A percentile compares a stretch with the other conserved stretches of the same genome.
Conservation (phyloP, 2,329 filamentous ascomycete genomes). For the Nemania sp. region DNA sequence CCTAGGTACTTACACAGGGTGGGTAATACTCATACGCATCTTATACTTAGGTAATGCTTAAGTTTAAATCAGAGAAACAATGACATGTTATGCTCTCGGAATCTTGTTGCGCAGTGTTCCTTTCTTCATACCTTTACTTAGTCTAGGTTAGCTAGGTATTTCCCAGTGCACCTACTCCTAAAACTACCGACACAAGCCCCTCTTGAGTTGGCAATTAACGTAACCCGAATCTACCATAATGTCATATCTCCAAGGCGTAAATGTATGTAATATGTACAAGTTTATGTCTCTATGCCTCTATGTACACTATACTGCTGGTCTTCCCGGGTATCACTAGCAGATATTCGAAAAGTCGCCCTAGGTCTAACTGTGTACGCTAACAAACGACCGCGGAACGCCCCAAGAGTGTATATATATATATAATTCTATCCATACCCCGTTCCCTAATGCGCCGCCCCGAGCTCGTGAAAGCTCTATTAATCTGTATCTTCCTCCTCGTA, state of each 20-base stretch:
- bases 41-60: too few relatives aligned
- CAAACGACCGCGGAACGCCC: constrained; percentile 27
- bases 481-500: constrained; percentile 68
- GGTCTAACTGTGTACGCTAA: constrained; percentile 7
- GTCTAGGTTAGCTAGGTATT: background rate
- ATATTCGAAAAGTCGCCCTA: constrained; percentile 13
- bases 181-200: background rate
- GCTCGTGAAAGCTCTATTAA: background rate
- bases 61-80: too few relatives aligned
- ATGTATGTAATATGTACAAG: constrained; percentile 1
- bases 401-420: constrained; percentile 3
- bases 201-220: background rate
- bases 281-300: constrained; percentile 14
- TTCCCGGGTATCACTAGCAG: constrained; percentile 15
- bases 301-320: constrained; percentile 20
- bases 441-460: constrained; percentile 13
- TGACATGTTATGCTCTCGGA: too few relatives aligned
- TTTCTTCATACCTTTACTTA: background rate
- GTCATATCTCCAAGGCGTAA: background rate
- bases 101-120: background rate
- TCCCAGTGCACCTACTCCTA: background rate
- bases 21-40: too few relatives aligned
- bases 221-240: background rate
- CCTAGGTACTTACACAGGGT: too few relatives aligned
- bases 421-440: constrained; percentile 29